These are phyloP conservation scores for Phytophthora sp. DNA, from an alignment of 352 stramenopile species.

Conservation along the genomic window DNA sequence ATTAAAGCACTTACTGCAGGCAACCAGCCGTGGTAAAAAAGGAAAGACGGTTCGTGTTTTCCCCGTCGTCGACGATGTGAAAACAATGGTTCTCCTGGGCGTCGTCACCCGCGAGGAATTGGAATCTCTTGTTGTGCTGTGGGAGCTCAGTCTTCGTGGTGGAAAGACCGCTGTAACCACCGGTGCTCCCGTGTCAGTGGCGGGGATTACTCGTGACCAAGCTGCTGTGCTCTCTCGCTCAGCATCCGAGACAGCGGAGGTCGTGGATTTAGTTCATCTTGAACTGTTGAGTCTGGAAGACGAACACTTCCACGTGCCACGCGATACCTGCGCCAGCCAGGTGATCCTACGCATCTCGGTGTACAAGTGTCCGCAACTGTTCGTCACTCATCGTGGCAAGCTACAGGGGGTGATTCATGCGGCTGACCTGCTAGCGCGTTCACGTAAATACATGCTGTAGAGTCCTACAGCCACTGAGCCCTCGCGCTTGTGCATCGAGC, in stretches of 20 bases:
- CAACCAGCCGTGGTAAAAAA: constrained; percentile 31
- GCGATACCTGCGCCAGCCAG: constrained; percentile 69
- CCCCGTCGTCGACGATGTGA: constrained; percentile 69
- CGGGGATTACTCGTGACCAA: constrained; percentile 33
- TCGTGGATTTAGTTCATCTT: constrained; percentile 65
- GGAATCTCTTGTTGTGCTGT: constrained; percentile 62
- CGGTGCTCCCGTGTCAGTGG: constrained; percentile 14
- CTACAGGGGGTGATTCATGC: constrained; percentile 78
- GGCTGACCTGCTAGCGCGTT: constrained; percentile 66
- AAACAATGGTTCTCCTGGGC: constrained; percentile 69
- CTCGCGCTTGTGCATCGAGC: constrained; percentile 13
- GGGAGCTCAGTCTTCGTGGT: constrained; percentile 51
- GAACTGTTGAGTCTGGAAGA: constrained; percentile 69
- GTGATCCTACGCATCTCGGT: constrained; percentile 83
- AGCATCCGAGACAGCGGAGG: constrained; percentile 27
- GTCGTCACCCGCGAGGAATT: constrained; percentile 67
- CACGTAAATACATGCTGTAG: constrained; percentile 62
- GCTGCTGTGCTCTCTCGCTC: constrained; percentile 40
- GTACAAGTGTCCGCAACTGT: constrained; percentile 77
- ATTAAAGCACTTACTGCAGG: constrained; percentile 49
- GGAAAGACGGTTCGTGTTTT: constrained; percentile 53
- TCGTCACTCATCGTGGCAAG: constrained; percentile 75
- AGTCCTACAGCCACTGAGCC: constrained; percentile 2
- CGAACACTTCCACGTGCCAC: constrained; percentile 73
- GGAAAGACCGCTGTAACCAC: constrained; percentile 6